Conservation (phyloP, 2,329 filamentous ascomycete species). For the Hymenoscyphus occultus region DNA sequence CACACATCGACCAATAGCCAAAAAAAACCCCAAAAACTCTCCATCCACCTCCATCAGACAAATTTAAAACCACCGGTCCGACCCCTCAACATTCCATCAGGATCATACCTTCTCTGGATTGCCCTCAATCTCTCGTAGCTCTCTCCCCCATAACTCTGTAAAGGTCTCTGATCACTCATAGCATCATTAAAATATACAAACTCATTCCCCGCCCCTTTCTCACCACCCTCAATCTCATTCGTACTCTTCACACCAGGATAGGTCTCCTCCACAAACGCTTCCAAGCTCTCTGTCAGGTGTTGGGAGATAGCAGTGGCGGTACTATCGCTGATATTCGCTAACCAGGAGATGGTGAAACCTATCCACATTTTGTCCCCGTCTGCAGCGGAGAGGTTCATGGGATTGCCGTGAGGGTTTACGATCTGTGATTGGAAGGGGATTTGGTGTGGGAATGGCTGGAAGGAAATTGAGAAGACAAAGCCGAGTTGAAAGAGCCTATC, state of each 20-base stretch:
- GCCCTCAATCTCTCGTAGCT: constrained; percentile 35
- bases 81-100: constrained; percentile 31
- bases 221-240: constrained; percentile 16
- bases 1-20: background rate
- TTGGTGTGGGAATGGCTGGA: constrained; percentile 7
- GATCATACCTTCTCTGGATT: constrained; percentile 36
- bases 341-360: constrained; percentile 34
- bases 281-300: background rate
- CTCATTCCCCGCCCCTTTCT: constrained; percentile 27
- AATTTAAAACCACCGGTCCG: constrained; percentile 1
- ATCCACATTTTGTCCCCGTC: constrained; percentile 35
- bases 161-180: constrained; percentile 31
- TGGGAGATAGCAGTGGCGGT: constrained; percentile 4
- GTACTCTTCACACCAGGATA: constrained; percentile 26
- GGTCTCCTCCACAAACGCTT: constrained; percentile 14
- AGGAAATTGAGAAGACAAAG: constrained; percentile 11
- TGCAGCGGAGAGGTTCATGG: constrained; percentile 27
- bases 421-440: background rate
- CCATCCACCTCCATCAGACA: background rate
- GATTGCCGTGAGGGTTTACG: constrained; percentile 21
- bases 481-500: constrained; percentile 5
- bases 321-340: constrained; percentile 24
- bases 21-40: background rate
- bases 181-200: constrained; percentile 40
- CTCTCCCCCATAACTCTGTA: constrained; percentile 30